phyloP scores from a whole-genome alignment of 2,329 filamentous ascomycete species.

The Nigrospora sphaerica region DNA sequence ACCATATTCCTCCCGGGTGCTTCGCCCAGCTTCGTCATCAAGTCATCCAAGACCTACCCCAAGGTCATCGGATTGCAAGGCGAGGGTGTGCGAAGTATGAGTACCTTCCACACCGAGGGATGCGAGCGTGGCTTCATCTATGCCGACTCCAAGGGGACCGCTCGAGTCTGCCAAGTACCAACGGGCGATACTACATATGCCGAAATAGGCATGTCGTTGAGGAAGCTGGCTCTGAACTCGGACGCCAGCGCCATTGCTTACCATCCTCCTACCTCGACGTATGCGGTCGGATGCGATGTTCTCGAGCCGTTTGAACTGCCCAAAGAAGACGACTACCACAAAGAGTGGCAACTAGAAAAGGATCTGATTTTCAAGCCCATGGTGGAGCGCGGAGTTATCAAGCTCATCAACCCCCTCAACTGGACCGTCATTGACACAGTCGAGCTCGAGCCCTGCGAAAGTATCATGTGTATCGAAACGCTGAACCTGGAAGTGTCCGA shows the following conservation, averaged over 20 bases:
- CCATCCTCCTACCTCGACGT: constrained; percentile 67
- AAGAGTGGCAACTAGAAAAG: constrained; percentile 73
- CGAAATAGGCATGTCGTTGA: constrained; percentile 69
- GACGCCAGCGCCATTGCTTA: constrained; percentile 71
- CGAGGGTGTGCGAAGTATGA: constrained; percentile 61
- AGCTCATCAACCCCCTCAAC: constrained; percentile 69
- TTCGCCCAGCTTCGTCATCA: constrained; percentile 76
- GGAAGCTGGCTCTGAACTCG: constrained; percentile 61
- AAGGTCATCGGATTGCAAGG: constrained; percentile 69
- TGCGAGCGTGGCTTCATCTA: constrained; percentile 82
- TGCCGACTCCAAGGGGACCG: constrained; percentile 63
- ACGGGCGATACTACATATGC: constrained; percentile 53
- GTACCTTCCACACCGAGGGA: constrained; percentile 66
- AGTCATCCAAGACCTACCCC: constrained; percentile 70
- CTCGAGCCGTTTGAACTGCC: constrained; percentile 72
- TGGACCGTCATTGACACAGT: constrained; percentile 75
- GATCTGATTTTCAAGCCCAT: constrained; percentile 56
- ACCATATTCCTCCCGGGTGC: constrained; percentile 76
- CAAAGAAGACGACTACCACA: constrained; percentile 77
- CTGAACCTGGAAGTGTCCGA: constrained; percentile 87
- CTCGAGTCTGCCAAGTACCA: constrained; percentile 69
- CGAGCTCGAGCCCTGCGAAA: constrained; percentile 66
- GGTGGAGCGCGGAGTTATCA: constrained; percentile 64
- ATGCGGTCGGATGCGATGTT: constrained; percentile 66
- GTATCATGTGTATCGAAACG: constrained; percentile 73